Conservation (phyloP, 2,329 filamentous ascomycete genomes). For the Botrytis porri region DNA sequence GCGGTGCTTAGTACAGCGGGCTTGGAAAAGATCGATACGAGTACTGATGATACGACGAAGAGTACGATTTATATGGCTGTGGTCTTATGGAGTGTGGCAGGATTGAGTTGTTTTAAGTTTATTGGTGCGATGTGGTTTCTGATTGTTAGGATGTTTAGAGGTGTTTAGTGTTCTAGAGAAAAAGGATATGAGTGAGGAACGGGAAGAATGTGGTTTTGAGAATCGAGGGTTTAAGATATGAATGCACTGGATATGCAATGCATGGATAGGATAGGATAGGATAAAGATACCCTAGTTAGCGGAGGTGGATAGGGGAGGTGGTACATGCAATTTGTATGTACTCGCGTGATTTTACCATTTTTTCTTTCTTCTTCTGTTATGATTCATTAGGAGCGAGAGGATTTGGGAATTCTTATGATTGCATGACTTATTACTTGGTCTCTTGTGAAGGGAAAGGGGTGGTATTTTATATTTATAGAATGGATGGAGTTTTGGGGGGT, state of each 20-base stretch:
- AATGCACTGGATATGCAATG: slow-evolving; percentile 8
- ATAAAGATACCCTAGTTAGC: slow-evolving; percentile 11
- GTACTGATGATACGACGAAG: slow-evolving; percentile 50
- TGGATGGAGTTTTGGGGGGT: background rate
- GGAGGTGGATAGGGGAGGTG: background rate
- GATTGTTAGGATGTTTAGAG: slow-evolving; percentile 80
- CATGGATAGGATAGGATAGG: slow-evolving; percentile 12
- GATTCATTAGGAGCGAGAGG: background rate
- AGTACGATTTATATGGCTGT: slow-evolving; percentile 38
- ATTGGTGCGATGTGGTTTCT: slow-evolving; percentile 54
- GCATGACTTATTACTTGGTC: background rate
- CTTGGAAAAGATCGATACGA: slow-evolving; percentile 75
- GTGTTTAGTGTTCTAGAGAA: slow-evolving; percentile 46
- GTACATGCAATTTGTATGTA: background rate
- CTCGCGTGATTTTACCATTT: background rate
- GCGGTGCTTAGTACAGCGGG: slow-evolving; percentile 85
- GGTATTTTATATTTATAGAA: background rate
- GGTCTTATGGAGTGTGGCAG: slow-evolving; percentile 40
- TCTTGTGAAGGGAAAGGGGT: background rate
- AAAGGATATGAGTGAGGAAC: background rate
- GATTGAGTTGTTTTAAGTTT: slow-evolving; percentile 38
- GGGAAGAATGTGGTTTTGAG: background rate
- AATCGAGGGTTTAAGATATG: background rate
- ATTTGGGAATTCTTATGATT: slow-evolving; percentile 6
- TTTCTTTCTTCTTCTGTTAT: background rate